Evolutionary conservation across 2,329 filamentous ascomycete species (phyloP), one percentile per base, ranked within the genome.

Genomic region (Diaporthe capsici): DNA sequence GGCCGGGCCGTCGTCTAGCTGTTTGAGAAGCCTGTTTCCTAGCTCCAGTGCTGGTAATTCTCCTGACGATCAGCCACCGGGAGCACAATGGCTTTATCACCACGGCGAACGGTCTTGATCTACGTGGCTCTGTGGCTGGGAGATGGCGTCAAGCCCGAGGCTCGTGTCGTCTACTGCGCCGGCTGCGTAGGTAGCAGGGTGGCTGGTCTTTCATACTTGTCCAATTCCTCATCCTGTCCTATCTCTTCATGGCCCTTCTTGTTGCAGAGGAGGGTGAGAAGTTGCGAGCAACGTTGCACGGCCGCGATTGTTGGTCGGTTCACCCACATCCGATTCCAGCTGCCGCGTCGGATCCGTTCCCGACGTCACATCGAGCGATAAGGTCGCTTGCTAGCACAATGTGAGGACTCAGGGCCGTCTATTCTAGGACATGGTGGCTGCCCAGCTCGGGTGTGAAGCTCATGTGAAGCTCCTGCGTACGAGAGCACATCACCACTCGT

Each of bases 251-350:
- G 17, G 65, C 47, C 55, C n/a, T 49, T n/a, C n/a, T 49, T n/a
- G 47, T 22, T 42, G n/a, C 47, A 12, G 65, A 42, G 65, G 49
- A 70, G 34, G 49, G 22, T 55, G 65, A 9, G 65, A 22, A 13
- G 49, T 55, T 55, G 49, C 65, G 65, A 70, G 49, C 65, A 70
- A 70, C 65, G 65, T 70, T 70, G 65, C 65, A 70, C 49, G 49
- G 49, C 49, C 15, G 34, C 49, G 65, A 34, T 42, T 28, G 49
- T 53, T 31, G 34, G 49, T 28, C 8, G 37, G 42, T 22, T 31
- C 47, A 39, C n/a, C 65, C 49, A 55, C 49, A 31, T 55, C 61
- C 65, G 65, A 42, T 55, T 55, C n/a, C 49, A 28, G 25, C 31
- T 5, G n/a, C 9, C 49, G 65, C 28, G 34, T 55, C 65, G 49